Evolutionary conservation across 2,329 filamentous ascomycete genomes (phyloP).

Genomic region (Aspergillus tanneri): DNA sequence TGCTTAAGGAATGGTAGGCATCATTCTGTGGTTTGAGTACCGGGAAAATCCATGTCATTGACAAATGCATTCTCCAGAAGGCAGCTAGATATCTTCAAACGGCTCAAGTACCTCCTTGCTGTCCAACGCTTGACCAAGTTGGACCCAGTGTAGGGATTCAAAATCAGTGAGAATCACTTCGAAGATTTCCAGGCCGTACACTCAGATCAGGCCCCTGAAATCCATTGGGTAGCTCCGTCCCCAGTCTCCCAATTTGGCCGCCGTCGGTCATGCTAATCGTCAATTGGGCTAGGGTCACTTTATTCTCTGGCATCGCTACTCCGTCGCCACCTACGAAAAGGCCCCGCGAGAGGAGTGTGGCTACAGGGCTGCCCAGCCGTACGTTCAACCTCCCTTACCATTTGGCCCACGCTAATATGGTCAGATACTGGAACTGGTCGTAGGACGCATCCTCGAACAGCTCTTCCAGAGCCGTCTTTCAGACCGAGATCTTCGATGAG

Average conservation of each 20-base stretch:
- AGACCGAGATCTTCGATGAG: slow-evolving; percentile 18
- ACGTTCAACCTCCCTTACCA: slow-evolving; percentile 12
- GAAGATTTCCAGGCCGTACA: slow-evolving; percentile 20
- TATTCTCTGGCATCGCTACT: slow-evolving; percentile 47
- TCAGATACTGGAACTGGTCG: slow-evolving; percentile 37
- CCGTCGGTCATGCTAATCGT: slow-evolving; percentile 11
- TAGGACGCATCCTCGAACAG: slow-evolving; percentile 24
- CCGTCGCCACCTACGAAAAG: slow-evolving; percentile 43
- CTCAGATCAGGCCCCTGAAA: slow-evolving; percentile 15
- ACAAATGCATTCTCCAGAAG: slow-evolving; percentile 11
- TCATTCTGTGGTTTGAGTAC: not conserved
- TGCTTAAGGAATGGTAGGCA: slow-evolving; percentile 22
- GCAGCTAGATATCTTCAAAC: slow-evolving; percentile 6
- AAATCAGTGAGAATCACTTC: slow-evolving; percentile 13
- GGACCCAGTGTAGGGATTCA: slow-evolving; percentile 14
- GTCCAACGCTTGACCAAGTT: slow-evolving; percentile 15
- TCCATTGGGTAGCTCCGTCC: slow-evolving; percentile 17
- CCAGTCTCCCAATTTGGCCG: not conserved
- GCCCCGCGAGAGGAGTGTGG: slow-evolving; percentile 44
- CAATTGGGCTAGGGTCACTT: slow-evolving; percentile 26
- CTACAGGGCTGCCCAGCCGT: slow-evolving; percentile 46
- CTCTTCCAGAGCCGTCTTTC: slow-evolving; percentile 16
- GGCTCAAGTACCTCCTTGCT: slow-evolving; percentile 13
- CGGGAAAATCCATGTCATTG: not conserved
- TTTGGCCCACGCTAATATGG: not conserved